Base-by-base conservation (phyloP, 495 filamentous ascomycete genomes). In the Penicillium turbatum region DNA sequence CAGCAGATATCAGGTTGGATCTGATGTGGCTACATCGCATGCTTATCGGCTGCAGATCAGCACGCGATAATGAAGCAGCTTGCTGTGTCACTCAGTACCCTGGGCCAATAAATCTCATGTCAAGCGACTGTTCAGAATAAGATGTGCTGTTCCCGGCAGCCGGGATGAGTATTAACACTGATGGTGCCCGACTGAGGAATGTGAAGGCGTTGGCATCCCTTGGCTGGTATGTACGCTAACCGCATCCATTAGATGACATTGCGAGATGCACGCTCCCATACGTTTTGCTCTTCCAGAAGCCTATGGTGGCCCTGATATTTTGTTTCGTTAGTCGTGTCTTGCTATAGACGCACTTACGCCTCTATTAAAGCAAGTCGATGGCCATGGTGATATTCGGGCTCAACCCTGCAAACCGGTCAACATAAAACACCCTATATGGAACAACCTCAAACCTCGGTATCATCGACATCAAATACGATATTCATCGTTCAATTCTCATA, bases 1-100 rank as follows among this genome's bases (percentile, higher is more conserved):
- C 19, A 55, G 36, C 48, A 47, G 29, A 44, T 43, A 47, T 47
- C 48, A 52, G 41, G 41, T 53, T 49, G 27, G 36, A 48, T 56
- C 53, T 40, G 13, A 16, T 12, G n/a, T 1, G 39, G n/a, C 16
- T 12, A 31, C 5, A 31, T 8, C 9, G 15, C 32, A 16, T 41
- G 13, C 48, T 21, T 5, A 21, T 13, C 11, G 37, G 19, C 42
- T 15, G 24, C 24, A 43, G 1, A 9, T 11, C 10, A 31, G 30
- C 46, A 43, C 12, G 31, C 5, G 13, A 34, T 16, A 27, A n/a
- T 12, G 39, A 11, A 15, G n/a, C 36, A 38, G 3, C 13, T 12
- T 30, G 24, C 26, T 13, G 7, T 12, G 42, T 13, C 8, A n/a
- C 0, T 16, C 13, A 37, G 26, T 37, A 9, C 32, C 16, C 24